phyloP scores from a whole-genome alignment of 2,329 filamentous ascomycete species.

The Diaporthe citrichinensis region DNA sequence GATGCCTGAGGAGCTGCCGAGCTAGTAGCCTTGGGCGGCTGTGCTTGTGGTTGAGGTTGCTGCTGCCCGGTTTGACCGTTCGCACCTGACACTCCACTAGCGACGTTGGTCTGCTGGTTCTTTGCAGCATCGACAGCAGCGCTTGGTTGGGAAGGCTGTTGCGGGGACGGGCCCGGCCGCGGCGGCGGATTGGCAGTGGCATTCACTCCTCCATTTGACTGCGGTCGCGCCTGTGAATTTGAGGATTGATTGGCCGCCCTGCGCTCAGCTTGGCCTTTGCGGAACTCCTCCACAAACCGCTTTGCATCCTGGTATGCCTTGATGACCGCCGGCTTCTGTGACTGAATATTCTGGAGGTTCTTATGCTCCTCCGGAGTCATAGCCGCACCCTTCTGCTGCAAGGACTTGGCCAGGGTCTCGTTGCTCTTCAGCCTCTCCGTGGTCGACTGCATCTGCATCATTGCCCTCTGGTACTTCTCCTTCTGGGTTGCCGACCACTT shows the following conservation, averaged over 20 bases:
- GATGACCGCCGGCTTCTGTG: constrained; percentile 59
- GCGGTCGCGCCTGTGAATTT: constrained; percentile 46
- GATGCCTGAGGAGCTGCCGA: constrained; percentile 41
- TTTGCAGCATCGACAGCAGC: constrained; percentile 60
- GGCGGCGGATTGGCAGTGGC: constrained; percentile 39
- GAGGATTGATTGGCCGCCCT: constrained; percentile 43
- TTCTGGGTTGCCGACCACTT: constrained; percentile 66
- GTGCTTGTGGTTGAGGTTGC: constrained; percentile 41
- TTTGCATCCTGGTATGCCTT: constrained; percentile 63
- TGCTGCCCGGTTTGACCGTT: constrained; percentile 43
- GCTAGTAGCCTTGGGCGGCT: constrained; percentile 44
- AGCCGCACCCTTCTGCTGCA: constrained; percentile 58
- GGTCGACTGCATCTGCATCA: constrained; percentile 64
- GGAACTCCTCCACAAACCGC: constrained; percentile 62
- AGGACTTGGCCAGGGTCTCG: constrained; percentile 59
- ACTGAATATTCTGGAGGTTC: constrained; percentile 58
- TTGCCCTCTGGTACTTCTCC: constrained; percentile 61
- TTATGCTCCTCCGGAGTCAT: constrained; percentile 64
- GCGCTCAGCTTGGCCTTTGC: constrained; percentile 59
- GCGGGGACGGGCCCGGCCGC: constrained; percentile 37
- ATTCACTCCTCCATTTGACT: constrained; percentile 43
- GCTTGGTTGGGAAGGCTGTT: constrained; percentile 44
- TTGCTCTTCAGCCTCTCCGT: constrained; percentile 58
- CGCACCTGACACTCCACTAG: constrained; percentile 46
- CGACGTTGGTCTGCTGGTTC: constrained; percentile 55